These are phyloP conservation scores for Clonostachys byssicola DNA, from an alignment of 2,329 filamentous ascomycete genomes.

Conservation along the genomic window DNA sequence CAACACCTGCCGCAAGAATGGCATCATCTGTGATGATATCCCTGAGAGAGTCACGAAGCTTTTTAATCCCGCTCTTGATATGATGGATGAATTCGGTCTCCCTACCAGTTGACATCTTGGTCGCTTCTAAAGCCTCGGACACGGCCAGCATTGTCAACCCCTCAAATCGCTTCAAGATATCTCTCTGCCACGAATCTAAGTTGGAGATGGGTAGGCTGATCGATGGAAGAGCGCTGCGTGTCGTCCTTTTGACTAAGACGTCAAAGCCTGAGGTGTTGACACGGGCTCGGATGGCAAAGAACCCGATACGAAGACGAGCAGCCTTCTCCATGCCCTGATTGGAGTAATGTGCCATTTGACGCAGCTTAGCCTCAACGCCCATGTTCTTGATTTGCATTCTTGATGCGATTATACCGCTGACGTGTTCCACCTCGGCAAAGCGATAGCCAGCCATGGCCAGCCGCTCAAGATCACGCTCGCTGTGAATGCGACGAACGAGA, in stretches of 20 bases:
- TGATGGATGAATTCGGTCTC: conserved; percentile 37
- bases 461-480: conserved; percentile 52
- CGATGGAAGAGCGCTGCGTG: conserved; percentile 57
- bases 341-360: conserved; percentile 59
- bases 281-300: conserved; percentile 52
- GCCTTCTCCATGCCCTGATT: conserved; percentile 33
- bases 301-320: conserved; percentile 40
- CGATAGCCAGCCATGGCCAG: conserved; percentile 71
- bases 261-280: conserved; percentile 55
- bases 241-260: conserved; percentile 53
- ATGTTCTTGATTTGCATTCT: conserved; percentile 69
- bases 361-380: conserved; percentile 56
- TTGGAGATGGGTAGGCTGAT: conserved; percentile 46
- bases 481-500: conserved; percentile 61
- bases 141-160: conserved; percentile 30
- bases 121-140: conserved; percentile 5
- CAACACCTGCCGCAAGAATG: conserved; percentile 33
- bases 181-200: conserved; percentile 50
- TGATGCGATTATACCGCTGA: conserved; percentile 63
- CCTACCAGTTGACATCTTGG: conserved; percentile 15
- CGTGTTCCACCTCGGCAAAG: conserved; percentile 68
- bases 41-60: conserved; percentile 33
- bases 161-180: conserved; percentile 47
- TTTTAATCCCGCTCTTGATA: conserved; percentile 35
- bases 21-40: conserved; percentile 42